A percentile compares a stretch with the other conserved stretches of the same genome.
These are phyloP conservation scores for Metschnikowia peoriensis DNA, from an alignment of 805 yeast species.

Conservation along the genomic window DNA sequence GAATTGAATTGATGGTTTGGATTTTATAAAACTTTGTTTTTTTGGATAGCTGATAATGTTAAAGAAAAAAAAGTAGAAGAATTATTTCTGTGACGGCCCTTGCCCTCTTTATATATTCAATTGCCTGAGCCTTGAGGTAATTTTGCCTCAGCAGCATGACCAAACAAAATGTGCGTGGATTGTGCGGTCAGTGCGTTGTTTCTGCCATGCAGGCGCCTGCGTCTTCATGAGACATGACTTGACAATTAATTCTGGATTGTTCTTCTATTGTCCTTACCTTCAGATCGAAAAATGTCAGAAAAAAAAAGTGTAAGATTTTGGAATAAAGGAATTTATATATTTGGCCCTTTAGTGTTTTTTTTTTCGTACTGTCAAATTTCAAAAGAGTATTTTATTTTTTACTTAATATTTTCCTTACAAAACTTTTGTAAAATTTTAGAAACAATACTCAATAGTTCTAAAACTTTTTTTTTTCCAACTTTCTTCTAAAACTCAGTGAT, in stretches of 20 bases:
- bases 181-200: conserved; percentile 7
- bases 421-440: too few relatives aligned
- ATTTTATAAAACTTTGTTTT: not conserved
- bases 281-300: not conserved
- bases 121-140: not conserved
- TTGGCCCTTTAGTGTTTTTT: too few relatives aligned
- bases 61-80: not conserved
- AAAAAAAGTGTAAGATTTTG: not conserved
- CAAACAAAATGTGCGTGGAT: not conserved
- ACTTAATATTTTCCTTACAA: too few relatives aligned
- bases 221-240: not conserved
- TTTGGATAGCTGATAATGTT: not conserved
- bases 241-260: not conserved
- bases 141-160: not conserved
- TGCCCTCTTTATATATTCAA: not conserved
- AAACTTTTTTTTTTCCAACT: not conserved
- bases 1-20: not conserved
- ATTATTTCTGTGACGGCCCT: not conserved
- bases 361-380: too few relatives aligned
- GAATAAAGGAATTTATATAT: not conserved
- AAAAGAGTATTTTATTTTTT: too few relatives aligned
- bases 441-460: not conserved
- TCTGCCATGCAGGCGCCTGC: conserved; percentile 1
- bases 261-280: not conserved
- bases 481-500: not conserved